phyloP scores from a whole-genome alignment of 2,329 filamentous ascomycete species.

The Aureobasidium sp. region DNA sequence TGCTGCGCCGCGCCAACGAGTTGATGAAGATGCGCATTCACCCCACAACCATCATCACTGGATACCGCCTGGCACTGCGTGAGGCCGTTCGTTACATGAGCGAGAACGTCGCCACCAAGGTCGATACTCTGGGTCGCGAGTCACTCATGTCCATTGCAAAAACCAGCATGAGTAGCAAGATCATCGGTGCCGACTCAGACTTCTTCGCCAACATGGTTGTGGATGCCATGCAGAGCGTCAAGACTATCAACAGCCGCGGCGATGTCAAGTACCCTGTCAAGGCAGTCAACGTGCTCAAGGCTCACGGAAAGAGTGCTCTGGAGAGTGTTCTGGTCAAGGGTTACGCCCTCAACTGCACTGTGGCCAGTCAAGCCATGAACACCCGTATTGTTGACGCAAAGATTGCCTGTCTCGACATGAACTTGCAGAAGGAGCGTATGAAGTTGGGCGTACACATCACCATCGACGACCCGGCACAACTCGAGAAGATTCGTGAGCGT shows the following conservation, averaged over 20 bases:
- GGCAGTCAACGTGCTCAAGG: constrained; percentile 97
- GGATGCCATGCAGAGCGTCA: constrained; percentile 91
- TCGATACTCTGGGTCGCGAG: constrained; percentile 83
- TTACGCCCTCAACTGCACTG: constrained; percentile 96
- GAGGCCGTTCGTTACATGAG: constrained; percentile 99
- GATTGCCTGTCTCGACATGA: constrained; percentile 96
- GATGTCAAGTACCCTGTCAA: constrained; percentile 98
- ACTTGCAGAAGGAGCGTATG: constrained; percentile 98
- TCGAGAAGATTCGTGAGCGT: constrained; percentile 92
- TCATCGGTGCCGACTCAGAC: constrained; percentile 89
- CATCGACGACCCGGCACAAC: constrained; percentile 90
- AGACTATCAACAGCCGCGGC: constrained; percentile 81
- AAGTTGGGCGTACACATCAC: constrained; percentile 98
- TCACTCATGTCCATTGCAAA: constrained; percentile 92
- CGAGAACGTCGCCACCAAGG: constrained; percentile 94
- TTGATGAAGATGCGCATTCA: constrained; percentile 99
- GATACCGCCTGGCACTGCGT: constrained; percentile 88
- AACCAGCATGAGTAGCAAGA: constrained; percentile 99
- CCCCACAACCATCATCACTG: constrained; percentile 97
- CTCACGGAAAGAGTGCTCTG: constrained; percentile 83
- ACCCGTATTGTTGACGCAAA: constrained; percentile 89
- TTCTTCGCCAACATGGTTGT: constrained; percentile 98
- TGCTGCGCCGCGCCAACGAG: constrained; percentile 89
- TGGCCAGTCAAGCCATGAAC: constrained; percentile 96
- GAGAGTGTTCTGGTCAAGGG: constrained; percentile 92